A percentile compares a stretch with the other conserved stretches of the same genome.
phyloP scores from a whole-genome alignment of 306 rosid species.

The Abrus precatorius region DNA sequence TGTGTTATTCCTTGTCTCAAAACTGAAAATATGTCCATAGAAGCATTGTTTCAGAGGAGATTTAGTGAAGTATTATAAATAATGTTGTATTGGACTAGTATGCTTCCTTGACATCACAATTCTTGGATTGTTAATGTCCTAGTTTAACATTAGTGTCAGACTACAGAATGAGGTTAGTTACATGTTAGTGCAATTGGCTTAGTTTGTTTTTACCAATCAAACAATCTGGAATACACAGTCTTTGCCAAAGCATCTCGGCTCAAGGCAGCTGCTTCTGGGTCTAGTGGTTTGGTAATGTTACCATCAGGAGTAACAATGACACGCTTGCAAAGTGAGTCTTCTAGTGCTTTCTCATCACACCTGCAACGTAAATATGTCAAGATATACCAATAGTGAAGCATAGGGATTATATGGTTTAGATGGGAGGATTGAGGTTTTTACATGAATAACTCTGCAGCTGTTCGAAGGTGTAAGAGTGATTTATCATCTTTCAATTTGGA shows the following conservation, averaged over 20 bases:
- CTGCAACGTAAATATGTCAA: constrained; percentile 57
- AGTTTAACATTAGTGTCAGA: constrained; percentile 6
- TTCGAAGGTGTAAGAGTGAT: constrained; percentile 74
- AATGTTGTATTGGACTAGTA: not conserved
- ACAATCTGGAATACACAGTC: constrained; percentile 77
- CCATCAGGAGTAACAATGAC: constrained; percentile 96
- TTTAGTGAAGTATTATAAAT: constrained; percentile 24
- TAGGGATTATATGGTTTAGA: constrained; percentile 10
- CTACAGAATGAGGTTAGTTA: constrained; percentile 4
- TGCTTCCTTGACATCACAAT: constrained; percentile 8
- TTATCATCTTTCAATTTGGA: constrained; percentile 83
- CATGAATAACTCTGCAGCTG: constrained; percentile 82
- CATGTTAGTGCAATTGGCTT: not conserved
- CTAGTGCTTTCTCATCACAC: constrained; percentile 72
- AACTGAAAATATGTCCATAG: not conserved
- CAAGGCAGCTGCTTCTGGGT: constrained; percentile 76
- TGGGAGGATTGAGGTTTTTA: constrained; percentile 50
- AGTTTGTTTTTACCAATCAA: constrained; percentile 73
- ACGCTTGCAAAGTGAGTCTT: constrained; percentile 87
- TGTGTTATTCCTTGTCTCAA: constrained; percentile 38
- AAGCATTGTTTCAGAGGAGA: not conserved
- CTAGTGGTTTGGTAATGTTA: constrained; percentile 79
- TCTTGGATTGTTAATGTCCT: constrained; percentile 8
- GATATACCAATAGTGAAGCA: constrained; percentile 24
- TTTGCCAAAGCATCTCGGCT: constrained; percentile 88